Base-by-base conservation (phyloP, 2,329 filamentous ascomycete genomes). In the Apiospora aurea region DNA sequence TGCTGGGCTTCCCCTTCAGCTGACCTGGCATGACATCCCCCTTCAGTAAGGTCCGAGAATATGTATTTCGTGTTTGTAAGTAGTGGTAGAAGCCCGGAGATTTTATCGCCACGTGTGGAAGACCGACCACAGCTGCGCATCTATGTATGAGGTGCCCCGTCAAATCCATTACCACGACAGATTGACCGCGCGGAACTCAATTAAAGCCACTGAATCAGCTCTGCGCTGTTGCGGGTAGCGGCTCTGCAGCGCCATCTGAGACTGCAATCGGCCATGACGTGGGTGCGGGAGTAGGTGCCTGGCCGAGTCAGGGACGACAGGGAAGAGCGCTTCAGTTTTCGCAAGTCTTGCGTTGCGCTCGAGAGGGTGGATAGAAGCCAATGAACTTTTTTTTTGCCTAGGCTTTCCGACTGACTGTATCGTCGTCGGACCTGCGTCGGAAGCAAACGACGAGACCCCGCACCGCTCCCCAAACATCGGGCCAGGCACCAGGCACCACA, bases 401-500 rank as follows among this genome's bases (percentile, higher is more conserved):
- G 21, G 46, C 46, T 10, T 4, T 38, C 29, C 53, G 29, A 38
- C 26, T 10, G 16, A 57, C 53, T n/a, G 7, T n/a, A 61, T 21
- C 16, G 16, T 64, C 57, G 8, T n/a, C 34, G 57, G 57, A 64
- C 57, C 57, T 41, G 57, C 29, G 57, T 41, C 57, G 21, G 29
- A 34, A 61, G 34, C 57, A 64, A 64, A 64, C 57, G 57, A 41
- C 10, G 57, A 64, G 53, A 8, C 57, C 29, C 34, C 57, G 53
- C 57, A 34, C 34, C 34, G 57, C 34, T 64, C n/a, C 57, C 57
- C 29, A 64, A 41, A n/a, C 34, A 64, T 64, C 57, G 57, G 57
- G 57, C n/a, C 57, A 64, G 57, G 34, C 34, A 64, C 57, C 34
- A 64, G 57, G 57, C 57, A 64, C 57, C 57, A 57, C 49, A 14